Evolutionary conservation across 164 flowering plant species (phyloP).

Genomic region (Vitis rotundifolia): DNA sequence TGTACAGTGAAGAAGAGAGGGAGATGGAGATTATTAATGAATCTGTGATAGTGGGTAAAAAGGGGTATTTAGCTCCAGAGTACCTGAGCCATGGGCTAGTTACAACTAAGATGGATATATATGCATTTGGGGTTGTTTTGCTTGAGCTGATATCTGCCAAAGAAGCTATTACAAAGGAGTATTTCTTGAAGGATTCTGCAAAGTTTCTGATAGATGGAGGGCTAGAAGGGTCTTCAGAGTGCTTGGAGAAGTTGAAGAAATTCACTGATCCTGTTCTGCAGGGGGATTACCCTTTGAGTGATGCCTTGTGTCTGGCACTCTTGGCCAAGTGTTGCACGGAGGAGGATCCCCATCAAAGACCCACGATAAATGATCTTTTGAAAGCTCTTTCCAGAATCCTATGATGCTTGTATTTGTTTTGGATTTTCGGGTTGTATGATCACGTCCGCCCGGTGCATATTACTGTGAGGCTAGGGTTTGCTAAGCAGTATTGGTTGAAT

Average conservation of each 20-base stretch:
- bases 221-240: conserved; percentile 30
- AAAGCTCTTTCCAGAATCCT: conserved; percentile 51
- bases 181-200: conserved; percentile 30
- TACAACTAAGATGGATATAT: conserved; percentile 53
- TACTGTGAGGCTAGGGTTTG: too few relatives aligned
- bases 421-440: neutral
- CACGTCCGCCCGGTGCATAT: too few relatives aligned
- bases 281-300: conserved; percentile 44
- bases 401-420: conserved; percentile 1
- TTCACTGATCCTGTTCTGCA: conserved; percentile 55
- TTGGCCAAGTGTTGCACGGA: conserved; percentile 57
- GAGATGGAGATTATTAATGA: conserved; percentile 22
- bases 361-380: conserved; percentile 51
- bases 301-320: conserved; percentile 46
- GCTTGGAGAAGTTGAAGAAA: conserved; percentile 45
- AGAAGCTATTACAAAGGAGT: conserved; percentile 29
- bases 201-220: conserved; percentile 31
- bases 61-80: conserved; percentile 58
- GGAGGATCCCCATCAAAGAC: conserved; percentile 57
- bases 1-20: conserved; percentile 9
- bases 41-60: conserved; percentile 27
- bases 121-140: conserved; percentile 63
- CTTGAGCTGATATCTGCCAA: conserved; percentile 65
- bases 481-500: too few relatives aligned
- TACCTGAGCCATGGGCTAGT: conserved; percentile 29